Percentiles rank a stretch among this genome's conserved stretches.
phyloP scores from a whole-genome alignment of 345 rosid species.

The Lenwebbia sp. region DNA sequence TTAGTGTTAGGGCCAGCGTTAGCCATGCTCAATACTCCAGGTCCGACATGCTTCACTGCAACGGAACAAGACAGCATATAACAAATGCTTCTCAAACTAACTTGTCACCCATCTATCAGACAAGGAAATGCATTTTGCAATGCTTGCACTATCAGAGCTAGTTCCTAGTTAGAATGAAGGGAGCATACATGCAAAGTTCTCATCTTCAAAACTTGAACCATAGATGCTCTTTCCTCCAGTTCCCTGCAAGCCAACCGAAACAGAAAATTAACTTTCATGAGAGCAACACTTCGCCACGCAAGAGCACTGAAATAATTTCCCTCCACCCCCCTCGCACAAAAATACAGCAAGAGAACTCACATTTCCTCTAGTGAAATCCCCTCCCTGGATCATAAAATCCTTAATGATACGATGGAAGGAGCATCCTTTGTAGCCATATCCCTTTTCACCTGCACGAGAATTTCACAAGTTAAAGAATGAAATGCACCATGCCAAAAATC shows the following conservation, averaged over 20 bases:
- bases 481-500: background rate
- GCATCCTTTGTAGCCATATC: slow-evolving; percentile 75
- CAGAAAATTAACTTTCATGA: background rate
- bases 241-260: slow-evolving; percentile 33
- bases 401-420: slow-evolving; percentile 88
- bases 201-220: slow-evolving; percentile 71
- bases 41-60: slow-evolving; percentile 85
- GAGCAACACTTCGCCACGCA: background rate
- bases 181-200: slow-evolving; percentile 62
- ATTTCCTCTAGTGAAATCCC: slow-evolving; percentile 78
- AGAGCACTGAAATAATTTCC: background rate
- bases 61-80: background rate
- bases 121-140: background rate
- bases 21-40: slow-evolving; percentile 92
- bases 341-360: slow-evolving; percentile 21
- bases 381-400: slow-evolving; percentile 96
- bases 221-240: slow-evolving; percentile 89
- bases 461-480: background rate
- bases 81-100: background rate
- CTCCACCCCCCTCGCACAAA: background rate
- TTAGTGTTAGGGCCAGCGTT: slow-evolving; percentile 92
- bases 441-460: slow-evolving; percentile 63
- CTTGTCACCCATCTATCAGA: background rate
- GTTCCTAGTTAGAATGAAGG: background rate
- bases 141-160: background rate